phyloP scores from a whole-genome alignment of 78 protist genomes.

The Polysphondylium violaceum region DNA sequence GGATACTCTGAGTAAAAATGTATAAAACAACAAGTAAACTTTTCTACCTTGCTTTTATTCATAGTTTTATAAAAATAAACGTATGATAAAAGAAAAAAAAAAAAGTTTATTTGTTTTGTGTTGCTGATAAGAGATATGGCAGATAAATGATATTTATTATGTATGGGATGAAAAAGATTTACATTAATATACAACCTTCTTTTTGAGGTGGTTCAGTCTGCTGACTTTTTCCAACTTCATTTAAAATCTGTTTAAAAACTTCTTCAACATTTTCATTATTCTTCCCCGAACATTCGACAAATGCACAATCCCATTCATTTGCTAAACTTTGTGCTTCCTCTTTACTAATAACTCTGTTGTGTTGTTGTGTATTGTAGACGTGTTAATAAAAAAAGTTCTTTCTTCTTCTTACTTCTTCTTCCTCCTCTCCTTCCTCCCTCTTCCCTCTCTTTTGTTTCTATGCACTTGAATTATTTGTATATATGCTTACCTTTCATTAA shows the following conservation, averaged over 20 bases:
- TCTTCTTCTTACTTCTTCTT: neutral
- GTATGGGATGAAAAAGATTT: neutral
- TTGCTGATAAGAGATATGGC: neutral
- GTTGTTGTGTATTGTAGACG: slow-evolving; percentile 7
- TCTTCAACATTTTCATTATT: slow-evolving; percentile 73
- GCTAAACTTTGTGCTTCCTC: slow-evolving; percentile 83
- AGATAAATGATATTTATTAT: neutral
- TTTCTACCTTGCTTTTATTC: no score
- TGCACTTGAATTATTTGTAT: neutral
- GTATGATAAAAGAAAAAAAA: neutral
- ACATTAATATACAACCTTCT: slow-evolving; percentile 73
- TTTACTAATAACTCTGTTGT: slow-evolving; percentile 71
- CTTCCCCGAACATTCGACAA: slow-evolving; percentile 88
- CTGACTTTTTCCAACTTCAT: slow-evolving; percentile 55
- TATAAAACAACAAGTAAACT: no score
- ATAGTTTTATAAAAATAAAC: no score
- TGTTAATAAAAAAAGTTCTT: slow-evolving; percentile 13
- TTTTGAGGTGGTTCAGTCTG: slow-evolving; percentile 27
- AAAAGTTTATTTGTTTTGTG: neutral
- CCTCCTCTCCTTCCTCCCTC: neutral
- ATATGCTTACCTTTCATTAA: slow-evolving; percentile 54
- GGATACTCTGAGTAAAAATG: no score
- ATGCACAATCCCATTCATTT: slow-evolving; percentile 83
- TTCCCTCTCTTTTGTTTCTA: neutral
- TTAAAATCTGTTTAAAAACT: slow-evolving; percentile 64